These are phyloP conservation scores for Chrysanthemum seticuspe DNA, from an alignment of 129 eudicot genomes.

Conservation along the genomic window DNA sequence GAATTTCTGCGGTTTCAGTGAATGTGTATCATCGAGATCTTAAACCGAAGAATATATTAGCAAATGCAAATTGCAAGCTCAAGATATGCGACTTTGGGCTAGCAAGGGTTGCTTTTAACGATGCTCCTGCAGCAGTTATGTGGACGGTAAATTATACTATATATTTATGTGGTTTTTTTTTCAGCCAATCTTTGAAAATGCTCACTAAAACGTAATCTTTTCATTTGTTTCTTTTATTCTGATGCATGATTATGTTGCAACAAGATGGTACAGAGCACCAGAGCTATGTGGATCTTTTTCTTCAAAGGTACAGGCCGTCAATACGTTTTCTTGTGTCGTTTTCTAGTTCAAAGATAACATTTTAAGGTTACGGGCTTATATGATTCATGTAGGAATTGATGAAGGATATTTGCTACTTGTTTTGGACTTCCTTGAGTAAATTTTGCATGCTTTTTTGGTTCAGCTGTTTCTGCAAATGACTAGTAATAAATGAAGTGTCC, in stretches of 20 bases:
- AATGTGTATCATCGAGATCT: constrained; percentile 96
- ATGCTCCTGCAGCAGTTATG: constrained; percentile 80
- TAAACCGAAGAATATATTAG: constrained; percentile 93
- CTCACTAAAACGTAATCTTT: neutral
- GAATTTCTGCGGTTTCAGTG: constrained; percentile 45
- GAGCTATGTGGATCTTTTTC: constrained; percentile 93
- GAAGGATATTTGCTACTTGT: too few relatives aligned
- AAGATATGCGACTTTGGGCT: constrained; percentile 90
- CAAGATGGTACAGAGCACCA: constrained; percentile 98
- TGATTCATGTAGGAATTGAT: too few relatives aligned
- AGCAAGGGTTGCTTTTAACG: constrained; percentile 95
- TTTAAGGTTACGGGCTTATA: too few relatives aligned
- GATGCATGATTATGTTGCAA: constrained; percentile 89
- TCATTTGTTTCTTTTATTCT: constrained; percentile 3
- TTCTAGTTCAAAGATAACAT: too few relatives aligned
- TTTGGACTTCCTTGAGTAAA: too few relatives aligned
- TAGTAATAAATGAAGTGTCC: too few relatives aligned
- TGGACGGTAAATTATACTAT: constrained; percentile 68
- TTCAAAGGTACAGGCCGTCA: constrained; percentile 60
- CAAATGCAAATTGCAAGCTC: constrained; percentile 95
- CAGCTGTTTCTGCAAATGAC: too few relatives aligned
- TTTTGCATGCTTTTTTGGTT: too few relatives aligned
- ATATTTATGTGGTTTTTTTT: too few relatives aligned
- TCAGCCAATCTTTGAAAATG: neutral
- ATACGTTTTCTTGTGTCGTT: neutral